Conservation (phyloP, 2,329 filamentous ascomycete species). For the Clonostachys rhizophaga region DNA sequence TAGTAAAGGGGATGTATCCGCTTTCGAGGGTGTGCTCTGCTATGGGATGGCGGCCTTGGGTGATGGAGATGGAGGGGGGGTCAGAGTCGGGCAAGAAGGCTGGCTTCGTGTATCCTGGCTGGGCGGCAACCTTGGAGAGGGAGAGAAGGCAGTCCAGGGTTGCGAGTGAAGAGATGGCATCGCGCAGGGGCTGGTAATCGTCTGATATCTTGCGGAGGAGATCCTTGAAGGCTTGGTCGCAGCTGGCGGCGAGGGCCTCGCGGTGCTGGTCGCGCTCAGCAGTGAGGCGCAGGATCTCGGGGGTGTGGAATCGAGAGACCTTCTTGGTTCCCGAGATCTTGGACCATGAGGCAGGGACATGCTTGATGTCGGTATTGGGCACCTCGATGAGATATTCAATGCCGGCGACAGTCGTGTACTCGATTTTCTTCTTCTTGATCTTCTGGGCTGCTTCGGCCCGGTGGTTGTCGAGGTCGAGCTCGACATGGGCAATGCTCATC, state of each 20-base stretch:
- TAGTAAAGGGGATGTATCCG: conserved; percentile 88
- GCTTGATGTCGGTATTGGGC: conserved; percentile 73
- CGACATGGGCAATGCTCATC: conserved; percentile 83
- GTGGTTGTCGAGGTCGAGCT: conserved; percentile 81
- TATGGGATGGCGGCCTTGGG: conserved; percentile 82
- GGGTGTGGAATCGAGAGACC: conserved; percentile 88
- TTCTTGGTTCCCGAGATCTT: conserved; percentile 96
- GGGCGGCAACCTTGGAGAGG: conserved; percentile 75
- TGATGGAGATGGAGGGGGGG: conserved; percentile 58
- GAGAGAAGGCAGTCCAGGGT: conserved; percentile 87
- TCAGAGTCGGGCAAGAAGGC: conserved; percentile 56
- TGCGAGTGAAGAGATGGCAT: conserved; percentile 80
- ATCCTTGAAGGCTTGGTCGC: conserved; percentile 73
- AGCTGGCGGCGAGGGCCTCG: conserved; percentile 86
- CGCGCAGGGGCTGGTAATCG: conserved; percentile 87
- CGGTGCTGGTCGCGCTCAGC: conserved; percentile 91
- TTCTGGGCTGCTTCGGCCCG: conserved; percentile 65
- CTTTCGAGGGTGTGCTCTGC: conserved; percentile 85
- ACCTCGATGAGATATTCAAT: conserved; percentile 97
- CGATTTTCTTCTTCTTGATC: conserved; percentile 64
- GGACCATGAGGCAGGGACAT: conserved; percentile 88
- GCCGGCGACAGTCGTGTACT: conserved; percentile 79
- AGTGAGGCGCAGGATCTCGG: conserved; percentile 78
- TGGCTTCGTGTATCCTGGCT: conserved; percentile 85
- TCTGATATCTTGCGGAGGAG: conserved; percentile 70